Base-by-base conservation (phyloP, 192 early-diverging fungal genomes). In the Geranomyces variabilis region DNA sequence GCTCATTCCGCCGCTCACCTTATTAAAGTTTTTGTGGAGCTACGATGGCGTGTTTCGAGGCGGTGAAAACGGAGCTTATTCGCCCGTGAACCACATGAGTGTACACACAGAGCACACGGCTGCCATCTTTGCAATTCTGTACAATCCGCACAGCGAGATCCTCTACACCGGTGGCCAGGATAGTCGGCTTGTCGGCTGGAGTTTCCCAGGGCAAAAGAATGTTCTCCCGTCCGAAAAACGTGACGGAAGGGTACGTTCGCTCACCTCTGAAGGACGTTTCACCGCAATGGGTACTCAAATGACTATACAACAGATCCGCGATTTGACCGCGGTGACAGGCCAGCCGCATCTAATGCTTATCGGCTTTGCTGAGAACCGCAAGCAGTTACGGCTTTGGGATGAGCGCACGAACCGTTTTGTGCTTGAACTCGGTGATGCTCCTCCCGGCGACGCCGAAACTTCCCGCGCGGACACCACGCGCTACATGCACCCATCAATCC, bases 21-120 rank as follows among this genome's bases (percentile, higher is more conserved):
- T 67, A 14, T 67, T n/a, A n/a, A n/a, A 67, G 65, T 61, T 60
- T 48, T 29, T 72, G 24, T 72, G 70, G 70, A 55, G 61, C 41
- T 72, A 49, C 24, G 70, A 72, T 0, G 70, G 70, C 13, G 15
- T 10, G 28, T 72, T 70, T 43, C 46, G 36, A 10, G 57, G 56
- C 68, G 49, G 29, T 0, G 13, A 17, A 19, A 17, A 24, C n/a
- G 61, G 44, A 19, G 15, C 22, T 26, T 72, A 72, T 21, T 45
- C 59, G 12, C 24, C n/a, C 45, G 69, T 70, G 28, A 62, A 17
- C 29, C 56, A 59, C 21, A 59, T 47, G 7, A n/a, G n/a, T 33
- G 26, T 72, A 17, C 70, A 72, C 51, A 63, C 44, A 13, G 45
- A 48, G 47, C 70, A 72, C 24, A 72, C 70, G 1, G n/a, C 46